These are phyloP conservation scores for Neopestalotiopsis rosae DNA, from an alignment of 2,329 filamentous ascomycete genomes.

Conservation along the genomic window DNA sequence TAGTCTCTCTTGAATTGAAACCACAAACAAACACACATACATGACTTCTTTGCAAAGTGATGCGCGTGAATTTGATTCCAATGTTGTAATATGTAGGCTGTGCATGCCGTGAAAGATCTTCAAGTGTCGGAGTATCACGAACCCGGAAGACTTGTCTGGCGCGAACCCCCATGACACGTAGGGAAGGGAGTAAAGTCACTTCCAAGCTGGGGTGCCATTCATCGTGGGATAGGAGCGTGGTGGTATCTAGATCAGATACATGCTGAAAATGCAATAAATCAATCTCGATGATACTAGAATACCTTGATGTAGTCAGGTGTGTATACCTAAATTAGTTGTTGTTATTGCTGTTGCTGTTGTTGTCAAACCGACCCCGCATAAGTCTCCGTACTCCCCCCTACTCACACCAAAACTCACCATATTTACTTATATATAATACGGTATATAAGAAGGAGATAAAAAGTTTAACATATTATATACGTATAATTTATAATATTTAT, in stretches of 20 bases:
- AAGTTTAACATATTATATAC: no score
- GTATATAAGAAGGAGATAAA: no score
- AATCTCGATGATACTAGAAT: no score
- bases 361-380: no score
- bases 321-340: no score
- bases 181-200: background rate
- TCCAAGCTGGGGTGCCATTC: background rate
- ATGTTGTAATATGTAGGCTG: background rate
- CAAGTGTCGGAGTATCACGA: background rate
- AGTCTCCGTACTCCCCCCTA: no score
- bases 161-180: background rate
- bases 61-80: background rate
- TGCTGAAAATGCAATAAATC: no score
- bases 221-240: background rate
- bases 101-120: background rate
- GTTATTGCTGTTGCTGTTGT: no score
- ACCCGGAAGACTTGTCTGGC: background rate
- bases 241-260: background rate
- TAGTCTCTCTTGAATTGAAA: background rate
- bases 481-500: no score
- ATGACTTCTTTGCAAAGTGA: background rate
- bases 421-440: no score
- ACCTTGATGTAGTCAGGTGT: no score
- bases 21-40: background rate
- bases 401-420: no score